Evolutionary conservation across 352 stramenopile genomes (phyloP).

Genomic region (Peronospora farinosa): DNA sequence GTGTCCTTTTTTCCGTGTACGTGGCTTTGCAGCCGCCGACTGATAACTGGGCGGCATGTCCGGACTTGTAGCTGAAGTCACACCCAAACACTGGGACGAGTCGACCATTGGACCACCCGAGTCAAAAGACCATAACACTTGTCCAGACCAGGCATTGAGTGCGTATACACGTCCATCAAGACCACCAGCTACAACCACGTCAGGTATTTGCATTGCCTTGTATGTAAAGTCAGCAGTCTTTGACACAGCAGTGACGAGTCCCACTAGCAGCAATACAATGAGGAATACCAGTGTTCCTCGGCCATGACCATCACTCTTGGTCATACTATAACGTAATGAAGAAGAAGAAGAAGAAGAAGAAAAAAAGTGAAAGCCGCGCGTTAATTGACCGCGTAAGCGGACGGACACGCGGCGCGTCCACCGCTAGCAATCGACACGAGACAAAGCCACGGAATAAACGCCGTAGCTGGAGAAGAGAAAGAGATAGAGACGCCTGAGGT

Average conservation of each 20-base stretch:
- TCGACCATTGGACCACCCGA: constrained; percentile 78
- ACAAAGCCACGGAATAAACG: constrained; percentile 10
- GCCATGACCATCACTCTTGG: constrained; percentile 9
- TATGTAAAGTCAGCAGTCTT: constrained; percentile 18
- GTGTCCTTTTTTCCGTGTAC: constrained; percentile 6
- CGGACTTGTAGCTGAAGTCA: constrained; percentile 5
- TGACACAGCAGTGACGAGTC: not conserved
- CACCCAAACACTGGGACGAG: constrained; percentile 38
- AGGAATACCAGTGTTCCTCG: constrained; percentile 6
- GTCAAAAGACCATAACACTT: constrained; percentile 78
- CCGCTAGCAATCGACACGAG: constrained; percentile 12
- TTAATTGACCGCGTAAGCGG: constrained; percentile 12
- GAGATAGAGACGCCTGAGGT: not conserved
- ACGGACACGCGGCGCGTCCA: constrained; percentile 18
- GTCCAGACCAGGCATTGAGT: constrained; percentile 70
- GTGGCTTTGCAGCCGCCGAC: constrained; percentile 2
- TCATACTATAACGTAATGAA: constrained; percentile 16
- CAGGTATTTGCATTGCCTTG: constrained; percentile 17
- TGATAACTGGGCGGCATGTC: constrained; percentile 14
- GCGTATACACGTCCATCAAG: constrained; percentile 73
- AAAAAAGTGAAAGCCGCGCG: constrained; percentile 6
- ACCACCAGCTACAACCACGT: constrained; percentile 64
- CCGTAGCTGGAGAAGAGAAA: constrained; percentile 21
- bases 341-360: too few species aligned
- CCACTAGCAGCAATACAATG: constrained; percentile 5